Evolutionary conservation across 2,329 filamentous ascomycete species (phyloP), one percentile per base, ranked within the genome.

Genomic region (Aspergillus sp.): DNA sequence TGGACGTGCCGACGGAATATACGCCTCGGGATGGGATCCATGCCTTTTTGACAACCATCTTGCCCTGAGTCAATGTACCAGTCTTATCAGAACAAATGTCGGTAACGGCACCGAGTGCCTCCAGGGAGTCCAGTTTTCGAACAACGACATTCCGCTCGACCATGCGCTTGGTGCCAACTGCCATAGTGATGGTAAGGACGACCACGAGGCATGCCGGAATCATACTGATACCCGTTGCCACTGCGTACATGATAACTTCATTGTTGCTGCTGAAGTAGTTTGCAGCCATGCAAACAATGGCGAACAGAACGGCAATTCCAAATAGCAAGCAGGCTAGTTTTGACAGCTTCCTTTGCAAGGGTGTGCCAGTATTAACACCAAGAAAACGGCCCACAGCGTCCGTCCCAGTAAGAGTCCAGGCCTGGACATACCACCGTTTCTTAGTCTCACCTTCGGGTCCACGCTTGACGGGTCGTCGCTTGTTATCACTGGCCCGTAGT

Each of bases 311-410:
- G 2, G 88, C 88, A 53, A 89, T 81, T 26, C 78, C 80, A 66
- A 90, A 89, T 2, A 90, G 80, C 2, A 88, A 69, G 13, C 89
- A 78, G 20, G 88, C 88, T 50, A 90, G 80, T 68, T 84, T 84
- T 43, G 86, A 88, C n/a, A 90, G 78, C 66, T 88, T 89, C 63
- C 83, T 81, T 71, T 89, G 86, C 17, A 90, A 78, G 3, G 88
- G 88, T 13, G 88, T 90, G 44, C 88, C 88, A 9, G 88, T 82
- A 53, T 84, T 87, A 56, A 89, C 81, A 51, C 88, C 87, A 7
- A 90, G 78, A 67, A 90, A 88, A 36, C 81, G 78, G 3, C 84
- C 85, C 55, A 87, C 72, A 5, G 81, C 82, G 68, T 88, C 84
- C 13, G 77, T 80, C 39, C 80, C 70, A 4, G 84, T 87, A 55